Percentiles rank a stretch among this genome's conserved stretches.
Evolutionary conservation across 257 asterid species (phyloP).

Genomic region (Nicotiana tabacum): DNA sequence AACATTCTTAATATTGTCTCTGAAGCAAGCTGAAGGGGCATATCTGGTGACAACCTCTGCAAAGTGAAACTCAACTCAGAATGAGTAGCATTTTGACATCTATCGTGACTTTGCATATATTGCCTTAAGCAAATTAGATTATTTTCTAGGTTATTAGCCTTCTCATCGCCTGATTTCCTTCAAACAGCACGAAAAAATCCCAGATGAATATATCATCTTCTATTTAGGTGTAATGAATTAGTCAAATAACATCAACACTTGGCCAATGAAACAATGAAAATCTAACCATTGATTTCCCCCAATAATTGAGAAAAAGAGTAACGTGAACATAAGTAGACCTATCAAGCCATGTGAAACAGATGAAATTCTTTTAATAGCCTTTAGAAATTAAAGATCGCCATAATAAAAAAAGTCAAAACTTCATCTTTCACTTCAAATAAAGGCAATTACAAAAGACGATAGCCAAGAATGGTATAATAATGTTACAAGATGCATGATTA

Average conservation of each 20-base stretch:
- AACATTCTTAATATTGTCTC: conserved; percentile 75
- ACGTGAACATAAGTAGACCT: background rate
- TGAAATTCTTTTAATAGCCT: background rate
- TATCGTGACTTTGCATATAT: background rate
- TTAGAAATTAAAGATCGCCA: background rate
- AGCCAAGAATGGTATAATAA: background rate
- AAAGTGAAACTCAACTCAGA: conserved; percentile 17
- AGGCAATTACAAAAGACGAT: background rate
- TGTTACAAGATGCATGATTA: background rate
- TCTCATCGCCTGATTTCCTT: background rate
- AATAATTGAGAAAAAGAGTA: background rate
- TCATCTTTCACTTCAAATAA: background rate
- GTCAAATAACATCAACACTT: background rate
- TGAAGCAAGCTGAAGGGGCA: conserved; percentile 90
- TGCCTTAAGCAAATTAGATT: background rate
- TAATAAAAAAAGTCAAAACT: background rate
- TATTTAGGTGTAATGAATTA: background rate
- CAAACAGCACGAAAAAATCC: background rate
- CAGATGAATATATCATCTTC: background rate
- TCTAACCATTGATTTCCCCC: background rate
- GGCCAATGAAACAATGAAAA: background rate
- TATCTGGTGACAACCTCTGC: conserved; percentile 82
- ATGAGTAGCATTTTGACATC: background rate
- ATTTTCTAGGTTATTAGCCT: background rate
- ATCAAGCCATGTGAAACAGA: background rate